Evolutionary conservation across 371 early-diverging fungal genomes (phyloP).

Genomic region (Nematocida ausubeli): DNA sequence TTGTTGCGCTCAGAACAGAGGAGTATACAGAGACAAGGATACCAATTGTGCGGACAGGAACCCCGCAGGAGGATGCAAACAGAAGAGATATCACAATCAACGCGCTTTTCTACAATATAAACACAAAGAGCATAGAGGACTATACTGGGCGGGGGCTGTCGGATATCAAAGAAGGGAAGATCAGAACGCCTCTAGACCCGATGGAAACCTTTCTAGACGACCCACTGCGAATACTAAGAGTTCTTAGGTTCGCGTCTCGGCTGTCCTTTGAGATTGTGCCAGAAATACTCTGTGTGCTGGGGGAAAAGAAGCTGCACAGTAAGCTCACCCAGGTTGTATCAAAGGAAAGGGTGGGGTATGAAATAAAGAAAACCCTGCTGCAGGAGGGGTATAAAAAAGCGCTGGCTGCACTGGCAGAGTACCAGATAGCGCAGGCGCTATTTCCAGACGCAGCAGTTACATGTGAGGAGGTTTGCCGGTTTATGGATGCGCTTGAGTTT

Average conservation of each 20-base stretch:
- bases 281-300: conserved; percentile 71
- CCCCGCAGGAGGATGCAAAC: conserved; percentile 86
- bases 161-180: conserved; percentile 64
- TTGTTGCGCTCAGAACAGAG: conserved; percentile 88
- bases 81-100: conserved; percentile 96
- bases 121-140: conserved; percentile 81
- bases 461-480: neutral
- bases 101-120: conserved; percentile 90
- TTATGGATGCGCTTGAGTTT: neutral
- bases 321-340: conserved; percentile 80
- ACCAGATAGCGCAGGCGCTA: conserved; percentile 32
- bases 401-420: conserved; percentile 44
- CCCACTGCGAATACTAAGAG: conserved; percentile 88
- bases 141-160: conserved; percentile 71
- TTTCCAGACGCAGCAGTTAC: conserved; percentile 19
- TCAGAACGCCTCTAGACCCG: conserved; percentile 83
- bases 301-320: conserved; percentile 40
- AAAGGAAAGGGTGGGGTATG: conserved; percentile 84
- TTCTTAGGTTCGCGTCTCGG: conserved; percentile 85
- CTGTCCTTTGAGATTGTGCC: conserved; percentile 75
- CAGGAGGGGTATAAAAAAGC: conserved; percentile 66
- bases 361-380: conserved; percentile 84
- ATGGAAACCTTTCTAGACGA: conserved; percentile 87
- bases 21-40: conserved; percentile 78
- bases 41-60: conserved; percentile 79